Evolutionary conservation across 2,329 filamentous ascomycete genomes (phyloP).

Genomic region (Penicillium sp.): DNA sequence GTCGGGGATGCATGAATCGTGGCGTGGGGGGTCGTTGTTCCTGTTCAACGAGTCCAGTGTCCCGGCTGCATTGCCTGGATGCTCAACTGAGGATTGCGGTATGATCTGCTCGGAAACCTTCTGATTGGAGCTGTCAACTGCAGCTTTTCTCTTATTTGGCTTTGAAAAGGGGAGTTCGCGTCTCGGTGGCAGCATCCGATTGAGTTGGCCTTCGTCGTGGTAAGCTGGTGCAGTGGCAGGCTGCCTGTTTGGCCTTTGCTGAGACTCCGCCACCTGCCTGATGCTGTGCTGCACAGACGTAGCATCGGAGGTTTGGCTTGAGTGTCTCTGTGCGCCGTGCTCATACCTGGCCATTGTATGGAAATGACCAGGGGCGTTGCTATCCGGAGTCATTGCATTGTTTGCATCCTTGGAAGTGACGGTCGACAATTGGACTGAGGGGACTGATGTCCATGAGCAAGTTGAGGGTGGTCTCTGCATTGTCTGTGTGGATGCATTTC

Average conservation of each 20-base stretch:
- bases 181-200: constrained; percentile 40
- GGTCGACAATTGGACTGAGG: constrained; percentile 8
- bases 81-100: constrained; percentile 1
- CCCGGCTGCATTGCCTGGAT: background rate
- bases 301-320: background rate
- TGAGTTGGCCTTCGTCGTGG: constrained; percentile 28
- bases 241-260: constrained; percentile 2
- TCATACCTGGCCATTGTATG: constrained; percentile 2
- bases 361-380: constrained; percentile 1
- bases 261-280: background rate
- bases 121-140: background rate
- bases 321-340: constrained; percentile 3
- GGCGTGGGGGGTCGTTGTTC: background rate
- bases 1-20: constrained; percentile 4
- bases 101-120: background rate
- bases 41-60: background rate
- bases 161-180: constrained; percentile 40
- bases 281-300: background rate
- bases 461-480: constrained; percentile 22
- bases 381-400: constrained; percentile 5
- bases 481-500: constrained; percentile 18
- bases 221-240: constrained; percentile 27
- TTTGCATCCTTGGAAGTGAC: constrained; percentile 1
- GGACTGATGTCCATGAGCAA: constrained; percentile 23
- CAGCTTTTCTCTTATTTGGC: constrained; percentile 20